Evolutionary conservation across 805 yeast species (phyloP).

Genomic region (Kodamaea kaohsiungensis): DNA sequence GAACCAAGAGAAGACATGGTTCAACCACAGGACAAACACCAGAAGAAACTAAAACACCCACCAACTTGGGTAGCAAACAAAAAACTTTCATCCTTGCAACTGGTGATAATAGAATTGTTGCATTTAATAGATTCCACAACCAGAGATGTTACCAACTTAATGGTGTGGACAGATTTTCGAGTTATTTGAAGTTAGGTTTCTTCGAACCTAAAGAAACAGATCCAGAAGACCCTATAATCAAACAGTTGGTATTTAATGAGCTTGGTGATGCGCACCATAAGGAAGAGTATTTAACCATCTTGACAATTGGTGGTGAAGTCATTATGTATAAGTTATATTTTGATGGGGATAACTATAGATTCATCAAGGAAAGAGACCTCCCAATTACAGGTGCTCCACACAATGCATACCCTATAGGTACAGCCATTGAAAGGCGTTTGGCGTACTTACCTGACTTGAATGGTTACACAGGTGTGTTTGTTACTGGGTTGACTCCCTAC

Average conservation of each 20-base stretch:
- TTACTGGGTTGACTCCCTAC: constrained; percentile 75
- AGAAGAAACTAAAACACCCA: constrained; percentile 19
- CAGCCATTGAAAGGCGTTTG: constrained; percentile 66
- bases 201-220: constrained; percentile 53
- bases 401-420: constrained; percentile 70
- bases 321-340: constrained; percentile 60
- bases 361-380: constrained; percentile 45
- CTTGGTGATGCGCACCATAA: constrained; percentile 58
- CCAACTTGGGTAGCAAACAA: constrained; percentile 19
- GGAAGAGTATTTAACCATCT: constrained; percentile 65
- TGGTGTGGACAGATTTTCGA: constrained; percentile 49
- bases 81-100: constrained; percentile 65
- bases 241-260: constrained; percentile 61
- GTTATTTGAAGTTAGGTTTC: constrained; percentile 41
- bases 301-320: constrained; percentile 83
- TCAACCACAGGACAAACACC: constrained; percentile 1
- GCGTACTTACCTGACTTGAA: constrained; percentile 58
- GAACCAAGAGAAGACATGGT: constrained; percentile 32
- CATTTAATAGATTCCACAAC: constrained; percentile 56
- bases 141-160: constrained; percentile 56
- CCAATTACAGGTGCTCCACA: constrained; percentile 76
- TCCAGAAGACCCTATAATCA: constrained; percentile 69
- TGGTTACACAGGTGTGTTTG: constrained; percentile 60
- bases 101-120: constrained; percentile 72
- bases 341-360: constrained; percentile 45